These are phyloP conservation scores for Trichosporon sp. DNA, from an alignment of 1,284 basidiomycete genomes.

Conservation along the genomic window DNA sequence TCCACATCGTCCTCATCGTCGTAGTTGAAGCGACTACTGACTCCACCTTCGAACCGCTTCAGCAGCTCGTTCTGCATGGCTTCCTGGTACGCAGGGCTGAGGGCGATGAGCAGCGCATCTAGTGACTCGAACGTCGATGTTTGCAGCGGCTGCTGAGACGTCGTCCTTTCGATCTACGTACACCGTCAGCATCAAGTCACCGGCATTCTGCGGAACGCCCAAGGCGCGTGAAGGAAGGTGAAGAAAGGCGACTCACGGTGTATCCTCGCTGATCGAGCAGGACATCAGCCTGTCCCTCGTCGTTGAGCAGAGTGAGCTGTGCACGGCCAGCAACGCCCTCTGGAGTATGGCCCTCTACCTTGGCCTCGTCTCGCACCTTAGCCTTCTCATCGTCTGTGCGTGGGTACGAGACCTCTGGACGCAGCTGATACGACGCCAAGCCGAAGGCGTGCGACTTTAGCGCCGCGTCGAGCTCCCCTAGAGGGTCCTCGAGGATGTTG, in stretches of 20 bases:
- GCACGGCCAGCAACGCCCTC: slow-evolving; percentile 25
- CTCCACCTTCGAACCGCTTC: slow-evolving; percentile 29
- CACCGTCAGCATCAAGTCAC: background rate
- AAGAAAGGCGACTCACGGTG: slow-evolving; percentile 32
- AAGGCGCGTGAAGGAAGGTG: background rate
- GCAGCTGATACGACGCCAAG: slow-evolving; percentile 17
- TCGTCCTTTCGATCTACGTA: slow-evolving; percentile 20
- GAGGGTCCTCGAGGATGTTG: slow-evolving; percentile 40
- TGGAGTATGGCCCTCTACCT: slow-evolving; percentile 9
- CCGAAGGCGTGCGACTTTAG: slow-evolving; percentile 36
- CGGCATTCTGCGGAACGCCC: background rate
- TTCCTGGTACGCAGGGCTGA: slow-evolving; percentile 33
- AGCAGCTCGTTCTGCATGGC: slow-evolving; percentile 39
- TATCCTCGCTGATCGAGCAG: slow-evolving; percentile 35
- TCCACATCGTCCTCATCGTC: slow-evolving; percentile 10
- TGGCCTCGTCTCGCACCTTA: slow-evolving; percentile 13
- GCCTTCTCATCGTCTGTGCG: slow-evolving; percentile 25
- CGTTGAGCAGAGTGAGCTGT: slow-evolving; percentile 22
- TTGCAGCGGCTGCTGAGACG: slow-evolving; percentile 7
- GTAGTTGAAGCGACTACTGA: slow-evolving; percentile 5
- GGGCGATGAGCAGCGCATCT: slow-evolving; percentile 40
- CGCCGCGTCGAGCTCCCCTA: slow-evolving; percentile 32
- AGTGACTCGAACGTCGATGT: slow-evolving; percentile 35
- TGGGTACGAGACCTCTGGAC: slow-evolving; percentile 30
- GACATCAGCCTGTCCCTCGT: slow-evolving; percentile 25